These are phyloP conservation scores for Sporothrix humicola DNA, from an alignment of 2,329 filamentous ascomycete genomes.

Conservation along the genomic window DNA sequence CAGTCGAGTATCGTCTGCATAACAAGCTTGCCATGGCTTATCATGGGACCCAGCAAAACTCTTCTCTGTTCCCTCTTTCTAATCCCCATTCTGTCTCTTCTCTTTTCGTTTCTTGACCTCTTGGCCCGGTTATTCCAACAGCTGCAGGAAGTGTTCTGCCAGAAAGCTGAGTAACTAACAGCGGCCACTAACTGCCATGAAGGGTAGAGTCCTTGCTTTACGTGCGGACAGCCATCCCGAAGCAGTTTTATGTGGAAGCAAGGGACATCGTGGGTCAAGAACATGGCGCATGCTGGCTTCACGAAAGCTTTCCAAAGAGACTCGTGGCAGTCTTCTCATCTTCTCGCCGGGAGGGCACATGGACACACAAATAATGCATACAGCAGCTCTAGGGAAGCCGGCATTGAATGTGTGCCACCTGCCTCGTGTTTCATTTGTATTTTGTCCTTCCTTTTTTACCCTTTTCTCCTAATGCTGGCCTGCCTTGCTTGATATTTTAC, in stretches of 20 bases:
- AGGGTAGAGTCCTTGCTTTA: too few relatives aligned
- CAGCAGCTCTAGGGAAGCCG: not conserved
- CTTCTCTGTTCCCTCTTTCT: not conserved
- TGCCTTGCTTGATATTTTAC: not conserved
- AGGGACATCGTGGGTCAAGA: constrained; percentile 7
- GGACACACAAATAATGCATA: constrained; percentile 18
- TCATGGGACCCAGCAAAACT: constrained; percentile 21
- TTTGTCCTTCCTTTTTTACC: not conserved
- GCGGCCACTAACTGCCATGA: not conserved
- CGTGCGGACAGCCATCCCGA: not conserved
- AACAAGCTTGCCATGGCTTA: constrained; percentile 23
- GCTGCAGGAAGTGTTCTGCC: not conserved
- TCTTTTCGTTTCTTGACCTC: not conserved
- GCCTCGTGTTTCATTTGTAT: not conserved
- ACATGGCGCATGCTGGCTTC: not conserved
- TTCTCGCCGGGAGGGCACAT: not conserved
- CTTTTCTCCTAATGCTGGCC: not conserved
- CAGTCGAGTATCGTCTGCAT: constrained; percentile 23
- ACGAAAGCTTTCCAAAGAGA: not conserved
- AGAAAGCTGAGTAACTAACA: constrained; percentile 27
- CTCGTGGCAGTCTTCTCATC: not conserved
- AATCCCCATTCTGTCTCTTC: not conserved
- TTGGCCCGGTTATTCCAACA: not conserved
- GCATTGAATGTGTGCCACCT: not conserved
- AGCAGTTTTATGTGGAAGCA: not conserved